These are phyloP conservation scores for Tremella fuciformis DNA, from an alignment of 768 basidiomycete genomes.

Conservation along the genomic window DNA sequence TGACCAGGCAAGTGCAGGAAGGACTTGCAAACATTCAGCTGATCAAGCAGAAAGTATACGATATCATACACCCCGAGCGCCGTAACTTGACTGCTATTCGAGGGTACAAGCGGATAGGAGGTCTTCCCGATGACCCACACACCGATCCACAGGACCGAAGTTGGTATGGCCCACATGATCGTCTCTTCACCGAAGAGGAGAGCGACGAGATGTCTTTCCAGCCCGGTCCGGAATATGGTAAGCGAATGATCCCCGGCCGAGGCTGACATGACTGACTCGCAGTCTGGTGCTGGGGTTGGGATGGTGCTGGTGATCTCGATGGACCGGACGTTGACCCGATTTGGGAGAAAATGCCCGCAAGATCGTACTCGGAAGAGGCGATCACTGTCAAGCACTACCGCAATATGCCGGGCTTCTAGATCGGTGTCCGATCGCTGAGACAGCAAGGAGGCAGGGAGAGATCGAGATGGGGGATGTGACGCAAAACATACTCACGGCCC, in stretches of 20 bases:
- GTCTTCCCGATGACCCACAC: slow-evolving; percentile 89
- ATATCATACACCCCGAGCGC: slow-evolving; percentile 85
- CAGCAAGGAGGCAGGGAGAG: background rate
- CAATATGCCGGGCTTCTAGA: slow-evolving; percentile 28
- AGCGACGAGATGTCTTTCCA: slow-evolving; percentile 69
- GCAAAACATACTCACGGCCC: too few species aligned
- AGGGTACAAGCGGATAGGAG: slow-evolving; percentile 90
- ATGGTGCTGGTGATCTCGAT: slow-evolving; percentile 95
- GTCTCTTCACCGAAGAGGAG: slow-evolving; percentile 88
- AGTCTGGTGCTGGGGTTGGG: slow-evolving; percentile 99
- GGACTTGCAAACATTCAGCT: background rate
- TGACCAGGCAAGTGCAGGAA: slow-evolving; percentile 63
- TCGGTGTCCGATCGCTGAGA: background rate
- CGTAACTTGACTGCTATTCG: slow-evolving; percentile 94
- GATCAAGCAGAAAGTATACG: slow-evolving; percentile 72
- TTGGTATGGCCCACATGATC: slow-evolving; percentile 97
- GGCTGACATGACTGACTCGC: slow-evolving; percentile 11
- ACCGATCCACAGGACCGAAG: slow-evolving; percentile 96
- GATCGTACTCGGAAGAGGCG: slow-evolving; percentile 60
- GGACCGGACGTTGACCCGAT: slow-evolving; percentile 97
- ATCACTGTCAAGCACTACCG: slow-evolving; percentile 65
- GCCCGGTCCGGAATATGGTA: slow-evolving; percentile 81
- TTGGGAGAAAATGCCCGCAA: slow-evolving; percentile 78
- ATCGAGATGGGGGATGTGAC: too few species aligned
- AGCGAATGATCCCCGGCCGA: slow-evolving; percentile 35